phyloP scores from a whole-genome alignment of 306 rosid species.

The Pterocarpus macrocarpus region DNA sequence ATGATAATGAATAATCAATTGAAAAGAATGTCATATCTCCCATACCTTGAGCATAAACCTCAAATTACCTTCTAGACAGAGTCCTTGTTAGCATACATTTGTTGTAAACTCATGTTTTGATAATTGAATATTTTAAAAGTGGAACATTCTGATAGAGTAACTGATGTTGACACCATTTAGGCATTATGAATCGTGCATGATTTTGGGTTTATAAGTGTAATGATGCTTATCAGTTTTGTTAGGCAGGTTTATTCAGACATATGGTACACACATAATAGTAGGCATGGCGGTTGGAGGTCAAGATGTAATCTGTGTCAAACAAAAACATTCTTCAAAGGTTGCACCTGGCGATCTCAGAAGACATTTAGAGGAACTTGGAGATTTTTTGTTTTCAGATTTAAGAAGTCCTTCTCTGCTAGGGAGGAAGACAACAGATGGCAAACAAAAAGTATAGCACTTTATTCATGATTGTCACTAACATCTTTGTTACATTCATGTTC shows the following conservation, averaged over 20 bases:
- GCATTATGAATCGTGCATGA: constrained; percentile 18
- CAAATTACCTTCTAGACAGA: constrained; percentile 14
- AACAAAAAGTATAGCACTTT: constrained; percentile 53
- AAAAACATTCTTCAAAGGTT: constrained; percentile 82
- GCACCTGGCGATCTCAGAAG: constrained; percentile 84
- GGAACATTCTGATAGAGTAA: neutral
- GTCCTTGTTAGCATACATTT: neutral
- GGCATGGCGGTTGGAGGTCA: constrained; percentile 99
- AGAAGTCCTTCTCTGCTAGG: constrained; percentile 71
- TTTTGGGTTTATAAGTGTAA: constrained; percentile 42
- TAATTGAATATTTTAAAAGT: constrained; percentile 7
- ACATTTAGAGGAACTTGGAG: constrained; percentile 83
- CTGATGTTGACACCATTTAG: neutral
- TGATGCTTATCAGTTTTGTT: constrained; percentile 66
- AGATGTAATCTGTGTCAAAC: constrained; percentile 87
- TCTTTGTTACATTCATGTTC: neutral
- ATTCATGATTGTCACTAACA: neutral
- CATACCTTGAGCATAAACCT: constrained; percentile 3
- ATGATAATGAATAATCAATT: constrained; percentile 35
- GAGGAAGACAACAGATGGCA: constrained; percentile 62
- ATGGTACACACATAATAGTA: constrained; percentile 88
- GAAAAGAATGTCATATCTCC: constrained; percentile 24
- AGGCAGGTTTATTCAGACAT: constrained; percentile 93
- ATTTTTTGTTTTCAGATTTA: constrained; percentile 72
- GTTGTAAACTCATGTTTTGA: neutral